Evolutionary conservation across 2,329 filamentous ascomycete species (phyloP), one percentile per base, ranked within the genome.

Genomic region (Colletotrichum melonis): DNA sequence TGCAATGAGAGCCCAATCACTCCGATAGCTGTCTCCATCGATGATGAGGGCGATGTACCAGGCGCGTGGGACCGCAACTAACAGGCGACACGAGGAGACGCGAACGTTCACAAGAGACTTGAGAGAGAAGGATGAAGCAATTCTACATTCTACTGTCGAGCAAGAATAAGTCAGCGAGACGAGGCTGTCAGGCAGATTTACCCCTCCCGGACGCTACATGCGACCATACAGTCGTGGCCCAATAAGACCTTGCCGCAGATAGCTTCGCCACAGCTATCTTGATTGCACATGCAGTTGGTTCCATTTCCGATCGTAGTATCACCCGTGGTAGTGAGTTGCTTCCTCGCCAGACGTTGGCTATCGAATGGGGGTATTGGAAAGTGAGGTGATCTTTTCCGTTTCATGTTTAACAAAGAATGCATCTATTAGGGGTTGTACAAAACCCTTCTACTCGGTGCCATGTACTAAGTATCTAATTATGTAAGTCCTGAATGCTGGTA

Each of bases 11-110:
- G 63, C 12, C 63, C 68, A n/a, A 71, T 35, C n/a, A 67, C 64
- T 11, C 68, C 68, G 19, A 71, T 71, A 28, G 68, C 68, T 9
- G 62, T 56, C 68, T 71, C 63, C 63, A 67, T 71, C n/a, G 19
- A 32, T 24, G n/a, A 28, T 12, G 38, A 19, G 35, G 14, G 5
- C 22, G 24, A 28, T 26, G 54, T 22, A 28, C 11, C 1, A 9
- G 11, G 49, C 8, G 19, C 1, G 4, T 12, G 22, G 8, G 5
- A 8, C 49, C 49, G 26, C 24, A 32, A 22, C 14, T 30, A 56
- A 35, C 24, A n/a, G 19, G 1, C 3, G 11, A 19, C 42, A 19
- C 8, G n/a, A 6, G 38, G 5, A 28, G 26, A 52, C 12, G 8
- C 7, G 24, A n/a, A 11, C 42, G 0, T 49, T 16, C n/a, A 14